Conservation (phyloP, 192 early-diverging fungal species). For the Dissophora ornata region DNA sequence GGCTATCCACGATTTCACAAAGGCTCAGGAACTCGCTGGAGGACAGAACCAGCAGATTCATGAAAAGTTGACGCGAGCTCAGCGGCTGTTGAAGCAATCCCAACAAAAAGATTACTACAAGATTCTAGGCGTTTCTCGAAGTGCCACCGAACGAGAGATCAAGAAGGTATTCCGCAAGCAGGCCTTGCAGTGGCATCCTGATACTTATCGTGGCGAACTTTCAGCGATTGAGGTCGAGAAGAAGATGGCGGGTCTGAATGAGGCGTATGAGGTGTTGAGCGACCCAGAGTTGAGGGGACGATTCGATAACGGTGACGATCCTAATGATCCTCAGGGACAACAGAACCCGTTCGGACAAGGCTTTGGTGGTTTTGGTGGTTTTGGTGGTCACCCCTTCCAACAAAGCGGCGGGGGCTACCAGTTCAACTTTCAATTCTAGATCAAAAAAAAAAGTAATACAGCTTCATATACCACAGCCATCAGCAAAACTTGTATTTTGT, state of each 20-base stretch:
- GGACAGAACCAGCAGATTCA: constrained; percentile 65
- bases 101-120: constrained; percentile 95
- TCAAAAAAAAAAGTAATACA: too few relatives aligned
- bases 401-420: constrained; percentile 52
- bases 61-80: constrained; percentile 70
- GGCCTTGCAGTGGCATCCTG: constrained; percentile 89
- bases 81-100: constrained; percentile 65
- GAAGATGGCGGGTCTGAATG: constrained; percentile 95
- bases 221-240: constrained; percentile 77
- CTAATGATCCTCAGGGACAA: constrained; percentile 73
- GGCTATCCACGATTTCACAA: constrained; percentile 79
- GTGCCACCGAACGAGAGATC: constrained; percentile 82
- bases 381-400: constrained; percentile 63
- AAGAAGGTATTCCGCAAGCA: constrained; percentile 92
- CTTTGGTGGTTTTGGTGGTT: constrained; percentile 56
- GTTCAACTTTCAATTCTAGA: constrained; percentile 55
- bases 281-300: constrained; percentile 71
- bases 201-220: constrained; percentile 82
- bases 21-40: constrained; percentile 72
- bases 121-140: constrained; percentile 82
- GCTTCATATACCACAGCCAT: too few relatives aligned
- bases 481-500: too few relatives aligned
- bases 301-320: constrained; percentile 84
- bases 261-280: constrained; percentile 89
- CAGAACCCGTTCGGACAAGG: constrained; percentile 67